These are phyloP conservation scores for Camelina laxa DNA, from an alignment of 345 rosid species.

Conservation along the genomic window DNA sequence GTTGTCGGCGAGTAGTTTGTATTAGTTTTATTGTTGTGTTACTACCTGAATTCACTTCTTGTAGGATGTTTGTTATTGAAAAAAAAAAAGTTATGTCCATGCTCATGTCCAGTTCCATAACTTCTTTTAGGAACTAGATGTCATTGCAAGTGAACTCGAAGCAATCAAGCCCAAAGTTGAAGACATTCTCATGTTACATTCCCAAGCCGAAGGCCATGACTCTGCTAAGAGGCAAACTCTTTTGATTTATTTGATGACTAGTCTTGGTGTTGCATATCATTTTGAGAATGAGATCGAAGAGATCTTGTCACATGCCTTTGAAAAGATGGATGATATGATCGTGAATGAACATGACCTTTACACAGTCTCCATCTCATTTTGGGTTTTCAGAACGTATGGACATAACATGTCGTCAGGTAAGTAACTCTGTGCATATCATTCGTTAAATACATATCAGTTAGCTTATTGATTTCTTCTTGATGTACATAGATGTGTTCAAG, in stretches of 20 bases:
- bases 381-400: constrained; percentile 20
- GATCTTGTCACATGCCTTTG: neutral
- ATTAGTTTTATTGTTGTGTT: neutral
- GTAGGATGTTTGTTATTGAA: neutral
- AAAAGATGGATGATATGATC: neutral
- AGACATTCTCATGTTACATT: constrained; percentile 4
- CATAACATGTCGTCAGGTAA: constrained; percentile 18
- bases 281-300: constrained; percentile 22
- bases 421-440: neutral
- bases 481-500: constrained; percentile 43
- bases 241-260: constrained; percentile 19
- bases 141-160: neutral
- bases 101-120: too few relatives aligned
- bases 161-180: constrained; percentile 1
- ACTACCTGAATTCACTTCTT: neutral
- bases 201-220: neutral
- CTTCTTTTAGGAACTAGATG: constrained; percentile 12
- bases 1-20: neutral
- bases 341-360: neutral
- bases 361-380: constrained; percentile 4
- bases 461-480: neutral
- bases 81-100: neutral
- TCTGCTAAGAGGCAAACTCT: neutral
- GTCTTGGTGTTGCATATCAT: constrained; percentile 27
- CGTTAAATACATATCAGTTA: neutral